Evolutionary conservation across 805 yeast genomes (phyloP), one percentile per base, ranked within the genome.

Genomic region (Cyberlindnera americana): DNA sequence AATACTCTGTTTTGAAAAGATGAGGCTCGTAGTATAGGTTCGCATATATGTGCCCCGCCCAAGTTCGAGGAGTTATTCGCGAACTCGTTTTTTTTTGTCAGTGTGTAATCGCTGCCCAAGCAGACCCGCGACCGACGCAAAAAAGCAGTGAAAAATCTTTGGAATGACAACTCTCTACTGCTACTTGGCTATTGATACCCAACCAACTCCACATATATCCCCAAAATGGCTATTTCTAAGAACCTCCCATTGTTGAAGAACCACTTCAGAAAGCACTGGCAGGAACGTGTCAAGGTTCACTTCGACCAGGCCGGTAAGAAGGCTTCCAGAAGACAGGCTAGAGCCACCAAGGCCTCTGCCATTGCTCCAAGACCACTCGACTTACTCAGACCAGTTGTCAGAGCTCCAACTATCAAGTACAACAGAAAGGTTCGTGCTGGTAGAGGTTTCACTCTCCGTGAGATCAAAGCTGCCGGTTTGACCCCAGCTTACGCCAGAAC

Each of bases 181-280:
- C n/a, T n/a, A n/a, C n/a, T 7, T 12, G 9, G 8, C 8, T 16
- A 37, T 29, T 15, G 32, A 38, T 38, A 38, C 37, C 41, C 34
- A 11, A 26, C 26, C 13, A 15, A 24, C 26, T 26, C 21, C 3
- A 23, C 36, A 35, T 15, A 22, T 21, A 19, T 15, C 25, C 5
- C 9, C 32, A 42, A 42, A 38, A 42, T 42, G 46, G 99, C 98
- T 75, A 89, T 93, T 82, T 75, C 93, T 64, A 91, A 93, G 90
- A 91, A 91, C 80, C 82, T 89, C 79, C 96, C 98, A 81, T 78
- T 91, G 78, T 85, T 87, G 82, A 88, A 87, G 84, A 91, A 91
- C 84, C 99, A 93, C 81, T 91, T 91, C 95, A 85, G 97, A 82
- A 91, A 91, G 87, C 91, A 91, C 95, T 93, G 99, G 99, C 98